Conservation (phyloP, 352 stramenopile genomes). For the Phytophthora ramorum region DNA sequence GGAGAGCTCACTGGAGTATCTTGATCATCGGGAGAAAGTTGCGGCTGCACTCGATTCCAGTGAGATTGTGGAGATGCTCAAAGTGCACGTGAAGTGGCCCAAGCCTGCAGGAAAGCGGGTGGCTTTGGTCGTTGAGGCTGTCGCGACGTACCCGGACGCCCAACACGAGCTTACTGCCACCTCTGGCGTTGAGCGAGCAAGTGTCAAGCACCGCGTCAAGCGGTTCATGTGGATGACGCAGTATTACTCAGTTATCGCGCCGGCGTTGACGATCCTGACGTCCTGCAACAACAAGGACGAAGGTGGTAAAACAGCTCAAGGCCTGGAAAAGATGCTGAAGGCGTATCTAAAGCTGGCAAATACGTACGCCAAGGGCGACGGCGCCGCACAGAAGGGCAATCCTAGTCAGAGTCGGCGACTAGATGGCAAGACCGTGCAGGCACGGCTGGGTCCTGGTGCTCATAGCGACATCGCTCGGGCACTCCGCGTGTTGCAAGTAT, state of each 20-base stretch:
- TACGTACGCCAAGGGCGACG: conserved; percentile 36
- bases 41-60: conserved; percentile 35
- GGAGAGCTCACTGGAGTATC: conserved; percentile 43
- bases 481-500: conserved; percentile 67
- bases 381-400: conserved; percentile 18
- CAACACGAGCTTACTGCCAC: background rate
- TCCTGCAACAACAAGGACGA: conserved; percentile 21
- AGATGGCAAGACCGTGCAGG: conserved; percentile 59
- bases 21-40: conserved; percentile 36
- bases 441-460: conserved; percentile 42
- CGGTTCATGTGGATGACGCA: conserved; percentile 75
- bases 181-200: conserved; percentile 2
- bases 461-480: conserved; percentile 48
- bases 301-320: background rate
- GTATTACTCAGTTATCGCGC: conserved; percentile 62
- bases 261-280: conserved; percentile 60
- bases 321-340: conserved; percentile 37
- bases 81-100: conserved; percentile 78
- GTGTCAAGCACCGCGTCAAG: conserved; percentile 52
- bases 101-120: conserved; percentile 74
- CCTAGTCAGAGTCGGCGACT: conserved; percentile 38
- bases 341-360: conserved; percentile 44
- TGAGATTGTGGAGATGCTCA: conserved; percentile 75
- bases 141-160: conserved; percentile 54
- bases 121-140: conserved; percentile 66